Evolutionary conservation across 1,284 basidiomycete species (phyloP).

Genomic region (Ceratobasidium sp.): DNA sequence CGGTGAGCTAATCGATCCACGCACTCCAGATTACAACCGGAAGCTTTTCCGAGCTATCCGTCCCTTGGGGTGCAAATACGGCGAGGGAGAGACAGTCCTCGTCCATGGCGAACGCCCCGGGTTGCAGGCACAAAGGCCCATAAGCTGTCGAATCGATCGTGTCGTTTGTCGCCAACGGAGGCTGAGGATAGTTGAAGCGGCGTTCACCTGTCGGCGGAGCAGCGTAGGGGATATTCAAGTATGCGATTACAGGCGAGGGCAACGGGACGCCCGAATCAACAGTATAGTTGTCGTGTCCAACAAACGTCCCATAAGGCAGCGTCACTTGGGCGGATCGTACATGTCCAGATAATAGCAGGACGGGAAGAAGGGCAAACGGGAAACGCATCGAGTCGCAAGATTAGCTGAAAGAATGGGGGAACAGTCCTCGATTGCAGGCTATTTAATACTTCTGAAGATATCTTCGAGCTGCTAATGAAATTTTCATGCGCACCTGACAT

Average conservation of each 20-base stretch:
- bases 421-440: too few species aligned
- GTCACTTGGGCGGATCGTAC: background rate
- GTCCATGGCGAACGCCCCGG: background rate
- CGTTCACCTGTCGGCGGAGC: slow-evolving; percentile 29
- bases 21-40: too few species aligned
- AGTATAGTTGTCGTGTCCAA: slow-evolving; percentile 19
- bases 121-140: slow-evolving; percentile 14
- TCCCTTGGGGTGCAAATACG: slow-evolving; percentile 9
- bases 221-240: slow-evolving; percentile 28
- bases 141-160: background rate
- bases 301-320: slow-evolving; percentile 24
- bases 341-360: slow-evolving; percentile 1
- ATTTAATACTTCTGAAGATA: too few species aligned
- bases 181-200: slow-evolving; percentile 1
- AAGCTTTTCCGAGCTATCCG: too few species aligned
- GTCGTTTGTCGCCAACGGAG: background rate
- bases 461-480: too few species aligned
- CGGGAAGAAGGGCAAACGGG: background rate
- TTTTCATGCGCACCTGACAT: too few species aligned
- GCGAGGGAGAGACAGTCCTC: slow-evolving; percentile 8
- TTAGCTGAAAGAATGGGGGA: too few species aligned
- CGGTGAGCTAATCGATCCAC: background rate
- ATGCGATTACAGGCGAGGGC: background rate
- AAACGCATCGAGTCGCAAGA: too few species aligned
- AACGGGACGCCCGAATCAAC: background rate